Percentiles rank a stretch among this genome's conserved stretches.
Conservation (phyloP, 768 basidiomycete genomes). For the Gymnopilus junonius region DNA sequence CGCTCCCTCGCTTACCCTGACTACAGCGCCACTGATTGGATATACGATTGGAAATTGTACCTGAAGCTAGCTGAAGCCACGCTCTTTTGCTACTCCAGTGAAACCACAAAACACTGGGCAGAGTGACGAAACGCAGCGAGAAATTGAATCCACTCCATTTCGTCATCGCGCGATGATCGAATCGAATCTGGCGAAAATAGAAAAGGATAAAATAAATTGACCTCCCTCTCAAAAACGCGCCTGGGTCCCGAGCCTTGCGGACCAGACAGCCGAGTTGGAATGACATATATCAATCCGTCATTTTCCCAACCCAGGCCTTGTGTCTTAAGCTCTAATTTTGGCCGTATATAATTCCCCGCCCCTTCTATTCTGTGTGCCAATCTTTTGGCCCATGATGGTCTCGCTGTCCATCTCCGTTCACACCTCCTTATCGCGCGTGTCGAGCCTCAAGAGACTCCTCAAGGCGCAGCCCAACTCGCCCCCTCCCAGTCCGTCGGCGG, state of each 20-base stretch:
- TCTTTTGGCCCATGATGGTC: slow-evolving; percentile 6
- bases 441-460: slow-evolving; percentile 16
- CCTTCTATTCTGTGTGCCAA: background rate
- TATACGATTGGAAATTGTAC: background rate
- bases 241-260: slow-evolving; percentile 13
- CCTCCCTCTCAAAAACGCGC: background rate
- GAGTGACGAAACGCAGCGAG: background rate
- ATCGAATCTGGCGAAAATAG: background rate
- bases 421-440: slow-evolving; percentile 12
- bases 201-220: background rate
- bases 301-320: background rate
- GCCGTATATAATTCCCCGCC: slow-evolving; percentile 10
- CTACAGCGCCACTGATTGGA: background rate
- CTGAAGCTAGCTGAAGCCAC: slow-evolving; percentile 1
- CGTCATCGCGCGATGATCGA: slow-evolving; percentile 7
- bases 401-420: slow-evolving; percentile 9
- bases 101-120: background rate
- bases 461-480: slow-evolving; percentile 1
- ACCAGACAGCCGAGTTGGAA: slow-evolving; percentile 8
- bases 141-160: slow-evolving; percentile 2
- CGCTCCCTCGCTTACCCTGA: too few species aligned
- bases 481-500: background rate
- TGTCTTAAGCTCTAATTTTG: slow-evolving; percentile 7
- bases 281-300: slow-evolving; percentile 19
- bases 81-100: background rate